These are phyloP conservation scores for Cladophialophora chaetospira DNA, from an alignment of 2,329 filamentous ascomycete genomes.

Conservation along the genomic window DNA sequence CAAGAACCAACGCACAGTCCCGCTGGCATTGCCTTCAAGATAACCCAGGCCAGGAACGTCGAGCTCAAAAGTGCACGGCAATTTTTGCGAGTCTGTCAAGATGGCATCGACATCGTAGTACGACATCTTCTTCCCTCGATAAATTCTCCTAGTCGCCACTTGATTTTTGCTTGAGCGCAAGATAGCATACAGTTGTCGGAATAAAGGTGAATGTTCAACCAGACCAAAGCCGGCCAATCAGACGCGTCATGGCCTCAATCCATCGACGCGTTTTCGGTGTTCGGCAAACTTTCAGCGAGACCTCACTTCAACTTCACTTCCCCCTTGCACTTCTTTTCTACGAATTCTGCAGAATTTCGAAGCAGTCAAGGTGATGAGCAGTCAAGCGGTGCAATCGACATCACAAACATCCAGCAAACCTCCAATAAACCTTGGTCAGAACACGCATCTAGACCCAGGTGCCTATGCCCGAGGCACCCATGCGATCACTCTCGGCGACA, in stretches of 20 bases:
- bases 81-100: constrained; percentile 70
- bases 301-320: not conserved
- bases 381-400: constrained; percentile 7
- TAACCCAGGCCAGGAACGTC: constrained; percentile 85
- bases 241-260: constrained; percentile 12
- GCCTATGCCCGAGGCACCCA: constrained; percentile 67
- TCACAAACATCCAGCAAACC: constrained; percentile 32
- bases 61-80: constrained; percentile 92
- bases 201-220: not conserved
- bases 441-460: constrained; percentile 49
- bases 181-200: not conserved
- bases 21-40: constrained; percentile 77
- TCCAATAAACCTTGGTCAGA: constrained; percentile 37
- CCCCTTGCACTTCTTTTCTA: not conserved
- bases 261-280: constrained; percentile 13
- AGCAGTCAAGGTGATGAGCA: constrained; percentile 13
- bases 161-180: not conserved
- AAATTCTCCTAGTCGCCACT: not conserved
- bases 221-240: constrained; percentile 12
- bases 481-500: constrained; percentile 74
- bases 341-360: not conserved
- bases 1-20: constrained; percentile 47
- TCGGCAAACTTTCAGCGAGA: too few relatives aligned
- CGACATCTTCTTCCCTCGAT: constrained; percentile 21
- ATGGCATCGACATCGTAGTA: constrained; percentile 53